Base-by-base conservation (phyloP, 1,284 basidiomycete genomes). In the Ganoderma multipileum region DNA sequence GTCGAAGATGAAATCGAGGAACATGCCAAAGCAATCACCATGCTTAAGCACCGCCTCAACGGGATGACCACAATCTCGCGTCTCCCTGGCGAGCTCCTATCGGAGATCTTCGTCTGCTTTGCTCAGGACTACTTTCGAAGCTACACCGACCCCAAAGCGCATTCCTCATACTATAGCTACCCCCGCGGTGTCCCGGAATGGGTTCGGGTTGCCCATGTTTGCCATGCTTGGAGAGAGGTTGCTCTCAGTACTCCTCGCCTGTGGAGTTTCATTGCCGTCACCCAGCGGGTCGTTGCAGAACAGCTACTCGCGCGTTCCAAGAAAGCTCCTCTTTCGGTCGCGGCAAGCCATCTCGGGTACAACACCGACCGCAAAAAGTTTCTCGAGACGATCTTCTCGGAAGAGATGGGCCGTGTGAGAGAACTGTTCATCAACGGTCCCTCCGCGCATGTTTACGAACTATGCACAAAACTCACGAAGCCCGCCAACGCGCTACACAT, bases 41-140 rank as follows among this genome's bases (percentile, higher is more conserved):
- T 65, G 23, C 67, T 72, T 39, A 68, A 65, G 54, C 59, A 55
- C 33, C 65, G 61, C 14, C 41, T 72, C 30, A 72, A 72, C 55
- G 59, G 58, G 23, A 55, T 66, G 58, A 64, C 64, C 14, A 12
- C 52, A 20, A 62, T 72, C 38, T 66, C 71, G 30, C 67, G 67
- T 14, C 63, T 72, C 14, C 71, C 67, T n/a, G 42, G 67, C 9
- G 68, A 72, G 47, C 12, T 72, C 9, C 60, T 72, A 30, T 66
- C 71, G 4, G 68, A 72, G 44, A 57, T 72, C 4, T 72, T 72
- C 55, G 16, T 66, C 3, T 65, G 67, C n/a, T 28, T 69, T 8
- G 63, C 44, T 8, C 38, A 44, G 9, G 44, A 52, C 1, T 39
- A 57, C 26, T 64, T 28, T 54, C 11, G 62, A 54, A 47, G 36